These are phyloP conservation scores for Neopestalotiopsis sp. DNA, from an alignment of 2,329 filamentous ascomycete genomes.

Conservation along the genomic window DNA sequence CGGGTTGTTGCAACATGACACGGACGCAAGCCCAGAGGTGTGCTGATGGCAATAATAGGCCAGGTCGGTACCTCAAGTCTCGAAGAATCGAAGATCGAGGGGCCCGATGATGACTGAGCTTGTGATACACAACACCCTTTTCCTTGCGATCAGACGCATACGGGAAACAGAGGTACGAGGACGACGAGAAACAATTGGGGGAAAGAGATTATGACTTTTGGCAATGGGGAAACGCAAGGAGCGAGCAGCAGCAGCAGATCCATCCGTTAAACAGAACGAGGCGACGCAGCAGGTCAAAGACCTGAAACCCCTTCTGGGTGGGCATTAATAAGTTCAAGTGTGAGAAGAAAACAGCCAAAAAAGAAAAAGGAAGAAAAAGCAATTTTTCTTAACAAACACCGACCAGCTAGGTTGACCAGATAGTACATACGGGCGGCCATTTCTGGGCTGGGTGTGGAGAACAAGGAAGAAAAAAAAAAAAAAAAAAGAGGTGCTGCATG, in stretches of 20 bases:
- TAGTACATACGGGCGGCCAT: background rate
- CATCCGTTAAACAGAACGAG: background rate
- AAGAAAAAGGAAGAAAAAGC: slow-evolving; percentile 10
- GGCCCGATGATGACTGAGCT: slow-evolving; percentile 3
- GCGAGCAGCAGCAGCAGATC: slow-evolving; percentile 8
- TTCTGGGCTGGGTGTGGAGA: background rate
- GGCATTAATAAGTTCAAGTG: slow-evolving; percentile 17
- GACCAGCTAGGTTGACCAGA: background rate
- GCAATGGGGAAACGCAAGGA: background rate
- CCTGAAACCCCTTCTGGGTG: slow-evolving; percentile 11
- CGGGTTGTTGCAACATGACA: slow-evolving; percentile 14
- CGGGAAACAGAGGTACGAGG: slow-evolving; percentile 3
- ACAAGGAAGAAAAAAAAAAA: background rate
- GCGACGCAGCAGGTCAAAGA: slow-evolving; percentile 15
- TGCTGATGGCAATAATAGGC: background rate
- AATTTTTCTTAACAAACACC: background rate
- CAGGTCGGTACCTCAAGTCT: slow-evolving; percentile 2
- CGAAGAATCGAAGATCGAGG: slow-evolving; percentile 14
- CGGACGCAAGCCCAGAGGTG: slow-evolving; percentile 4
- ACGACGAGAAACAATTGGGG: slow-evolving; percentile 3
- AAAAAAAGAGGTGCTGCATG: background rate
- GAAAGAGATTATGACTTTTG: background rate
- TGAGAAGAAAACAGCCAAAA: slow-evolving; percentile 1
- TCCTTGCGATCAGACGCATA: slow-evolving; percentile 5
- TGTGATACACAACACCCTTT: background rate